These are phyloP conservation scores for Xylaria sp. DNA, from an alignment of 2,329 filamentous ascomycete species.

Conservation along the genomic window DNA sequence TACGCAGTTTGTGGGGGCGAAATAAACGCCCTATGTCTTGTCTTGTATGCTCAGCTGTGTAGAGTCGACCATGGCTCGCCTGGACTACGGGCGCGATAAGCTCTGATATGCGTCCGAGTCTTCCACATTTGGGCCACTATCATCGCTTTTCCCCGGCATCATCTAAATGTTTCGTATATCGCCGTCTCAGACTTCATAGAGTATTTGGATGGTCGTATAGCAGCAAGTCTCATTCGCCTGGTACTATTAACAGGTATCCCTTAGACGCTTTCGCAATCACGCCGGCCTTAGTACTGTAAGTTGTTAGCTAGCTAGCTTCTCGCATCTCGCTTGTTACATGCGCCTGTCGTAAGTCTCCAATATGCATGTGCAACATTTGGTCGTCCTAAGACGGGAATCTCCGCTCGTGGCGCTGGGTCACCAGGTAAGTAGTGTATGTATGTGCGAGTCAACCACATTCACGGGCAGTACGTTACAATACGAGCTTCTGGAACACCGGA, in stretches of 20 bases:
- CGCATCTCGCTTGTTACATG: slow-evolving; percentile 34
- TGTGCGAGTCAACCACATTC: slow-evolving; percentile 19
- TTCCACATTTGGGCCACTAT: slow-evolving; percentile 11
- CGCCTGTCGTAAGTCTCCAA: slow-evolving; percentile 37
- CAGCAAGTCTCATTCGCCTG: slow-evolving; percentile 18
- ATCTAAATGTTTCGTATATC: slow-evolving; percentile 15
- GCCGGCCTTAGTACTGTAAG: slow-evolving; percentile 22
- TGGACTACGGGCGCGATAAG: slow-evolving; percentile 9
- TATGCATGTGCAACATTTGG: slow-evolving; percentile 36
- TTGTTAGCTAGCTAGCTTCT: slow-evolving; percentile 12
- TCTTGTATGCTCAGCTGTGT: slow-evolving; percentile 35
- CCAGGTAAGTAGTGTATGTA: slow-evolving; percentile 26
- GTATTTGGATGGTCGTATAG: slow-evolving; percentile 10
- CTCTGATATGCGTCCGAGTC: slow-evolving; percentile 19
- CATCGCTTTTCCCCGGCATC: slow-evolving; percentile 4
- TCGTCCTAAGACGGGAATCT: slow-evolving; percentile 36
- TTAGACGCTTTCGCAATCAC: slow-evolving; percentile 23
- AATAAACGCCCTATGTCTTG: slow-evolving; percentile 37
- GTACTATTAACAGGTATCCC: slow-evolving; percentile 5
- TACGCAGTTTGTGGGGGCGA: slow-evolving; percentile 35
- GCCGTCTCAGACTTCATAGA: slow-evolving; percentile 20
- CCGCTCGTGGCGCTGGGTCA: slow-evolving; percentile 33
- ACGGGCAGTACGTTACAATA: slow-evolving; percentile 28
- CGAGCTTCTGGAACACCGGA: slow-evolving; percentile 40
- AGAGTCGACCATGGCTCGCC: slow-evolving; percentile 3